Evolutionary conservation across 768 basidiomycete species (phyloP).

Genomic region (Lactarius evosmus): DNA sequence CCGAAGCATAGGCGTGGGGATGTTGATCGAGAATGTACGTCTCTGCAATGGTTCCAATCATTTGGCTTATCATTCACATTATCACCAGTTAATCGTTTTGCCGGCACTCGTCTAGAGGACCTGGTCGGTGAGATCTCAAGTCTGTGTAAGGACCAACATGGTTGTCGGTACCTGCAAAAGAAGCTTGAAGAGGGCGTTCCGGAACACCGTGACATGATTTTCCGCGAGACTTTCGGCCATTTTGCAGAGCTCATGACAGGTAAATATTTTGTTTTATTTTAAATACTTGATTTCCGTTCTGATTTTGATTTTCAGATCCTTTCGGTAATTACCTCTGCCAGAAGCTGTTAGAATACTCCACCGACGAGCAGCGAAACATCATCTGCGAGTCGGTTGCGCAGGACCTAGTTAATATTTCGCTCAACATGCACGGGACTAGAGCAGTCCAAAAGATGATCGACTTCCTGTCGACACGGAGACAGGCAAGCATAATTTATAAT

Average conservation of each 20-base stretch:
- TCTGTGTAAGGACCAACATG: constrained; percentile 98
- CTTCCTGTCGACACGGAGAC: constrained; percentile 91
- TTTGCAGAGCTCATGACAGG: constrained; percentile 99
- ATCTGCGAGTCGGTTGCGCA: constrained; percentile 98
- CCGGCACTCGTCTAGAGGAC: constrained; percentile 93
- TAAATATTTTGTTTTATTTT: constrained; percentile 37
- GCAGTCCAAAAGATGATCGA: constrained; percentile 99
- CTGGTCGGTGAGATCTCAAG: constrained; percentile 90
- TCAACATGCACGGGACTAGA: constrained; percentile 99
- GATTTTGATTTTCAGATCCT: constrained; percentile 57
- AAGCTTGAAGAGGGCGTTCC: constrained; percentile 95
- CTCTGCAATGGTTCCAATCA: constrained; percentile 21
- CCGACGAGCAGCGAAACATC: constrained; percentile 93
- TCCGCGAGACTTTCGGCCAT: constrained; percentile 95
- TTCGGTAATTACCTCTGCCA: constrained; percentile 99
- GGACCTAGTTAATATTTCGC: constrained; percentile 94
- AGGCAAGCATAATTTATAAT: constrained; percentile 56
- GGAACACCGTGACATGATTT: constrained; percentile 99
- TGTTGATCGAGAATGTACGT: constrained; percentile 79
- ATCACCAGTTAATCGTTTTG: constrained; percentile 85
- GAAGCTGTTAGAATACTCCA: constrained; percentile 94
- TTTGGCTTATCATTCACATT: background rate
- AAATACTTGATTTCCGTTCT: background rate
- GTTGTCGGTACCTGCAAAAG: constrained; percentile 97
- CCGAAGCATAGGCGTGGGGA: constrained; percentile 95